Base-by-base conservation (phyloP, 495 filamentous ascomycete species). In the Aeminium ludgeri region DNA sequence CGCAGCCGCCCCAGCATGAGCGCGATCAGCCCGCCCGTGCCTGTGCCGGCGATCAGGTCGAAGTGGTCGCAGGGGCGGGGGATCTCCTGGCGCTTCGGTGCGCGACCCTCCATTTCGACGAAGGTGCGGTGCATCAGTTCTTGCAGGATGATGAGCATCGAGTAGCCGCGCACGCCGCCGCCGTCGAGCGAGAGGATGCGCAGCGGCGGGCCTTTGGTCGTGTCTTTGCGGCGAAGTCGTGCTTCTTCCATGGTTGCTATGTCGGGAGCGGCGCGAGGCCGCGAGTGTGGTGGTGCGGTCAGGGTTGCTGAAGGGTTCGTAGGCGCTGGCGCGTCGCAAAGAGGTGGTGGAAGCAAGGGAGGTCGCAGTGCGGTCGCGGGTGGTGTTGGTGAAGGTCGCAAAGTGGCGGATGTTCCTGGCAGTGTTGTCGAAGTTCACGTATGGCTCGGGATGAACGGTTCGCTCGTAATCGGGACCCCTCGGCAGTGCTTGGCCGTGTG, bases 41-140 rank as follows among this genome's bases (percentile, higher is more conserved):
- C 87, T 30, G 85, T 94, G 27, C 89, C 89, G 43, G 76, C 78
- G 46, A 97, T 97, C 41, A 97, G 67, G 61, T 97, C 89, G 63
- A 97, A 97, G 59, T 96, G 83, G 46, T 97, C 91, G 74, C 85
- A 93, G 46, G 89, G 89, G 52, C 93, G 94, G 19, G 91, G 89
- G 17, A 96, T 87, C 51, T 95, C 75, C 49, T 84, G 73, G 54
- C 82, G 74, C 40, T 75, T 74, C 37, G 86, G 85, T 12, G 86
- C 82, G 48, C 77, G 71, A 20, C 84, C 83, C 61, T 91, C 78
- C 35, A 66, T 70, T 62, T 89, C 82, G 56, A 89, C 82, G 55
- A 86, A 93, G 6, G 80, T 83, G 28, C 79, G 72, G 61, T 92
- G 80, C 89, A 97, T 97, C 32, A 97, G 68, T 64, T 94, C 86